Base-by-base conservation (phyloP, 495 filamentous ascomycete genomes). In the Tetracladium marchalianum region DNA sequence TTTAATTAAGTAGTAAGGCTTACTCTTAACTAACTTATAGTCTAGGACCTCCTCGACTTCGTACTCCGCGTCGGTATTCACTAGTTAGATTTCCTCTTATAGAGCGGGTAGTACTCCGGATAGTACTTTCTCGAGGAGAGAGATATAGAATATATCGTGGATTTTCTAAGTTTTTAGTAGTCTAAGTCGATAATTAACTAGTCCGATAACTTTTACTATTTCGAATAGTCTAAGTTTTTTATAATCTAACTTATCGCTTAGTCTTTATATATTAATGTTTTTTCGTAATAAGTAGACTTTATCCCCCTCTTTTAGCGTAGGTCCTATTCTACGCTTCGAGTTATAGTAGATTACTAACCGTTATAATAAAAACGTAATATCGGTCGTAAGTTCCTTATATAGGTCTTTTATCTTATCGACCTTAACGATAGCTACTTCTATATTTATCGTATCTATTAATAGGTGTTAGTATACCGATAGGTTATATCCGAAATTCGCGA, bases 211-310 rank as follows among this genome's bases (percentile, higher is more conserved):
- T 33, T 8, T 11, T 11, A 15, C 33, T 31, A 48, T 43, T 48
- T 44, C 31, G 33, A 48, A 48, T 43, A 41, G 36, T 48, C 33
- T 42, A 33, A 61, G 24, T 49, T 49, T 42, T 43, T 47, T 47
- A 49, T 56, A 33, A 18, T 60, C 39, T 22, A 62, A 43, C 48
- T 62, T 62, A 16, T 50, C 44, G 13, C 40, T 62, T 48, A 35
- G 35, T 56, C 47, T 16, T 49, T 50, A 50, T 2, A 35, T 61
- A 53, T 55, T 54, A 31, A 63, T 52, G 39, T 61, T 56, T 37
- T 42, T 47, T 15, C 36, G 41, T 41, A 55, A 41, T 18, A 64
- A 53, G 36, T 61, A 62, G 37, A 64, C 53, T 54, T 59, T 52
- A 49, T 53, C 47, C 41, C 42, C 35, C 39, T 52, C 50, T 59